Evolutionary conservation across 2,329 filamentous ascomycete species (phyloP).

Genomic region (Botrytis sinoallii): DNA sequence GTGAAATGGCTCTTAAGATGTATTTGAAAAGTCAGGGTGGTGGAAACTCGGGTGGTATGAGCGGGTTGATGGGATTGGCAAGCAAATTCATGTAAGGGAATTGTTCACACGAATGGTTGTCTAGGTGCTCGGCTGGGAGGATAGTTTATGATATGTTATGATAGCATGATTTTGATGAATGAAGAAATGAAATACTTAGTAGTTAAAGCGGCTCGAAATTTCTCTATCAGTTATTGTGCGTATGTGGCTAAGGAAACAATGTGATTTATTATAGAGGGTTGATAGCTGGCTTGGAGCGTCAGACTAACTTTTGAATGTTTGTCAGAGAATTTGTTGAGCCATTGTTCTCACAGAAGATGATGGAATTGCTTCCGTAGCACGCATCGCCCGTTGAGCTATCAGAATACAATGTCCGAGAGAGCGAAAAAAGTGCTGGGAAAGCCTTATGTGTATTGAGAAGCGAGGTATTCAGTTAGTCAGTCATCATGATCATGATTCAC

Average conservation of each 20-base stretch:
- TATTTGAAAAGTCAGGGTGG: slow-evolving; percentile 75
- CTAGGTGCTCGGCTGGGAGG: neutral
- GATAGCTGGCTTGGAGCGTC: neutral
- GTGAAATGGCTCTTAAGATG: slow-evolving; percentile 86
- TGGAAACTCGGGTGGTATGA: slow-evolving; percentile 41
- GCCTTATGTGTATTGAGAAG: too few species aligned
- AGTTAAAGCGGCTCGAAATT: neutral
- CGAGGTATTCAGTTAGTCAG: neutral
- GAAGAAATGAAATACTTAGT: neutral
- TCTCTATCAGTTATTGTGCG: neutral
- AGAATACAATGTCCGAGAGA: neutral
- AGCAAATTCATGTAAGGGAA: slow-evolving; percentile 53
- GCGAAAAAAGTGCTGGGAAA: neutral
- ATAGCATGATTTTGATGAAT: neutral
- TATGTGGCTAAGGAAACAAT: neutral
- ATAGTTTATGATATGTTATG: neutral
- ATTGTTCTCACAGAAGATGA: neutral
- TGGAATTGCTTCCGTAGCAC: neutral
- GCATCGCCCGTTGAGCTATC: neutral
- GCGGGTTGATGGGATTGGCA: slow-evolving; percentile 51
- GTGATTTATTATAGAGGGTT: neutral
- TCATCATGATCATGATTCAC: neutral
- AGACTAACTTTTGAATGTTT: neutral
- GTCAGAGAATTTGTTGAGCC: neutral
- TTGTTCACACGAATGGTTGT: neutral